Evolutionary conservation across 1,139 yeast genomes (phyloP), one percentile per base, ranked within the genome.

Genomic region (Hemisphaericaspora xylofermentans): DNA sequence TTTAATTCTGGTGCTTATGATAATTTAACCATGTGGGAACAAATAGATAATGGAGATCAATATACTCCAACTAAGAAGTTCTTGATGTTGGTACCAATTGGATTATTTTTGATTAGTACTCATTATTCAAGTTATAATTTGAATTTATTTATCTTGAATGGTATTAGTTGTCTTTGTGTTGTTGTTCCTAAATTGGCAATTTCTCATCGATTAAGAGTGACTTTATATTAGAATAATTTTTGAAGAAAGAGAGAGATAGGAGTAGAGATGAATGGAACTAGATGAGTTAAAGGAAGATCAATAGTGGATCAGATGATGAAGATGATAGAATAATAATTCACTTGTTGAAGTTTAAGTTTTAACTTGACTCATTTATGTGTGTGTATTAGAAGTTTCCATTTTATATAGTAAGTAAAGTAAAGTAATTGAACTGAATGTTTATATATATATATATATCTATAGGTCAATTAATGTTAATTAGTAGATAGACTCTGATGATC

Each of bases 11-110:
- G 98, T 33, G 98, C 98, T 0, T 93, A 86, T 63, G 98, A 93
- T 61, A 84, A 88, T 58, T 75, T 93, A 54, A 93, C 97, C 22
- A 88, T 93, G 97, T 93, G 98, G 98, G 98, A 93, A 64, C 98
- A 93, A 65, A 84, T 93, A 50, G 97, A 93, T 63, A 84, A 91
- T 56, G 98, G 98, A 46, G 97, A 89, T 59, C 95, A 89, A 62
- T 93, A 91, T 62, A 93, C 98, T 0, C 98, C 98, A 5, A 83
- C 96, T 21, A 89, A 93, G 71, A 93, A 93, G 65, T 93, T 89
- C 58, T 71, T 93, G 53, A 78, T 91, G 69, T 81, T 88, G 45
- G 96, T 93, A 13, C 98, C 98, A 30, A 87, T 93, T 51, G 84
- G 81, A 8, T 73, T 93, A 56, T 93, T 93, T 57, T 74, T 93